These are phyloP conservation scores for Aspergillus quadrilineatus DNA, from an alignment of 2,329 filamentous ascomycete genomes.

Conservation along the genomic window DNA sequence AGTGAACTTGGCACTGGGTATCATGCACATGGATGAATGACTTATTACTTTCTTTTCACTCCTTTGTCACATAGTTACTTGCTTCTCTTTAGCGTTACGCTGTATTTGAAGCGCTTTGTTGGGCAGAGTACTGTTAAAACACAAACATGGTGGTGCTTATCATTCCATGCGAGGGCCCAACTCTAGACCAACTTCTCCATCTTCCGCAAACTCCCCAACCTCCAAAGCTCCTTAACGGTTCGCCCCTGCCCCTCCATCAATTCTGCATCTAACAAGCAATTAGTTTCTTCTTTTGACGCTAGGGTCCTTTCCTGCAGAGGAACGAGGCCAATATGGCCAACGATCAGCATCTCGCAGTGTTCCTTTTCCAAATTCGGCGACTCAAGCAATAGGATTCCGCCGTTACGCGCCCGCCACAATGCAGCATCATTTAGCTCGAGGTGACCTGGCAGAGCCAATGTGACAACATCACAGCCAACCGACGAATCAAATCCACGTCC, in stretches of 20 bases:
- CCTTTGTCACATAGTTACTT: not conserved
- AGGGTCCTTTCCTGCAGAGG: constrained; percentile 3
- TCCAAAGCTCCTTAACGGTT: not conserved
- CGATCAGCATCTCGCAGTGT: constrained; percentile 5
- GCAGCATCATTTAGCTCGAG: constrained; percentile 7
- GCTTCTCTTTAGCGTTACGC: not conserved
- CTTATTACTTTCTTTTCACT: not conserved
- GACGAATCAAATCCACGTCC: constrained; percentile 23
- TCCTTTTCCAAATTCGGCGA: not conserved
- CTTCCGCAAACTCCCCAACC: not conserved
- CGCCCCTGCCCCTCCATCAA: not conserved
- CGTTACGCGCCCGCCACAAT: constrained; percentile 25
- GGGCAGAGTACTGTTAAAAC: not conserved
- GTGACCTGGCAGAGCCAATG: constrained; percentile 14
- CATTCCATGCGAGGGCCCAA: not conserved
- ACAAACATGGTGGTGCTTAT: not conserved
- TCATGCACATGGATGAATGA: constrained; percentile 1
- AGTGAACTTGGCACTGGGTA: constrained; percentile 9
- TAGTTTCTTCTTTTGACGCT: not conserved
- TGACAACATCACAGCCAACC: constrained; percentile 26
- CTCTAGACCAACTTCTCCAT: not conserved
- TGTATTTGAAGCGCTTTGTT: constrained; percentile 4
- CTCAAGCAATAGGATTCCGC: constrained; percentile 18
- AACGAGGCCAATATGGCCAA: constrained; percentile 2
- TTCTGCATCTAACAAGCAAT: not conserved